phyloP scores from a whole-genome alignment of 352 stramenopile genomes.

The Phytophthora rubi region DNA sequence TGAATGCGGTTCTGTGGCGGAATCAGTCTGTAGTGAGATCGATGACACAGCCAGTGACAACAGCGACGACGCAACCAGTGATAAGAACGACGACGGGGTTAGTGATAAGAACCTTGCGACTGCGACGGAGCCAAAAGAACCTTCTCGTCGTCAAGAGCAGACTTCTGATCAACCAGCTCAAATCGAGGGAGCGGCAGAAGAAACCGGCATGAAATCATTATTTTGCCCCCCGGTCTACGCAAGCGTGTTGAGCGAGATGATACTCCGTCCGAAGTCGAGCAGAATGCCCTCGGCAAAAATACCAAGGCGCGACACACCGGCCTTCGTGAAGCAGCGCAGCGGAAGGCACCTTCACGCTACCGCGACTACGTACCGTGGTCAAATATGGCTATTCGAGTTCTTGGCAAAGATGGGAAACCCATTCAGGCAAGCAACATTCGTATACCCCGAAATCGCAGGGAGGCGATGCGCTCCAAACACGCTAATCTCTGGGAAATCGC shows the following conservation, averaged over 20 bases:
- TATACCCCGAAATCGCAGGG: neutral
- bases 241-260: neutral
- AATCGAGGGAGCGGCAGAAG: no score
- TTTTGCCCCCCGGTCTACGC: neutral
- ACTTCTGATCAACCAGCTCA: no score
- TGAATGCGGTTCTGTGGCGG: no score
- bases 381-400: neutral
- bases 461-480: neutral
- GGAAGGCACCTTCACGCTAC: neutral
- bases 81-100: no score
- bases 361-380: conserved; percentile 5
- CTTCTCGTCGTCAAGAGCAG: no score
- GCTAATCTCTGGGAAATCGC: neutral
- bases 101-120: no score
- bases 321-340: neutral
- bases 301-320: neutral
- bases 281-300: neutral
- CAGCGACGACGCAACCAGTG: no score
- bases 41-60: no score
- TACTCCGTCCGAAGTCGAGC: neutral
- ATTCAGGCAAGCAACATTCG: neutral
- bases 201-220: neutral
- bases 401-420: neutral
- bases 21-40: no score
- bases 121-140: no score